phyloP scores from a whole-genome alignment of 176 grass and related monocot species.

The Thinopyrum elongatum region DNA sequence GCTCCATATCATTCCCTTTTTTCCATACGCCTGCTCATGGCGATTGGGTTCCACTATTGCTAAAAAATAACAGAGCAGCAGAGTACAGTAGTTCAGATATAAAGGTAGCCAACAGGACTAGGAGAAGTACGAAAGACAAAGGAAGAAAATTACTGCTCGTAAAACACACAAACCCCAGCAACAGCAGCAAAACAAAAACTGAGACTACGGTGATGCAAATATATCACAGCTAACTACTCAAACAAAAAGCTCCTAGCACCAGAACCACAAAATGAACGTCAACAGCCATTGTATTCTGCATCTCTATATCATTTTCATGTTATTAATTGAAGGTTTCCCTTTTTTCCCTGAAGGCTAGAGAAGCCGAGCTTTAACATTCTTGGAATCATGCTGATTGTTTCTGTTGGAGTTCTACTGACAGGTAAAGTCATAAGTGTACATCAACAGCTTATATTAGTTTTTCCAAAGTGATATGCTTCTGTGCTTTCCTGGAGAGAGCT shows the following conservation, averaged over 20 bases:
- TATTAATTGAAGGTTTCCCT: slow-evolving; percentile 18
- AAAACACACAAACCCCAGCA: not conserved
- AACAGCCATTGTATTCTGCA: not conserved
- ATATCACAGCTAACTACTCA: not conserved
- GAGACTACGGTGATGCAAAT: not conserved
- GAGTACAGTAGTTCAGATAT: not conserved
- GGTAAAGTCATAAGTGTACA: slow-evolving; percentile 44
- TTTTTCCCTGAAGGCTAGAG: slow-evolving; percentile 75
- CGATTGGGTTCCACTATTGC: not conserved
- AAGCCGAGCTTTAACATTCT: slow-evolving; percentile 84
- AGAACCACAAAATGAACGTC: not conserved
- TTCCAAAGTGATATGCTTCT: slow-evolving; percentile 1
- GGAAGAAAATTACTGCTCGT: not conserved
- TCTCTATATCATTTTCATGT: slow-evolving; percentile 1
- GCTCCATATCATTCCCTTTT: not conserved
- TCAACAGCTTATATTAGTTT: not conserved
- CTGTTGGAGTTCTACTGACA: slow-evolving; percentile 85
- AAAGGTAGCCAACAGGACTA: not conserved
- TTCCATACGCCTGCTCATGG: not conserved
- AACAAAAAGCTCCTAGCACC: not conserved
- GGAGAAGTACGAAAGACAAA: not conserved
- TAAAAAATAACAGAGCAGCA: not conserved
- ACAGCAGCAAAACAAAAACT: not conserved
- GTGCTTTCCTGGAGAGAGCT: not conserved
- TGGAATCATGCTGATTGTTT: slow-evolving; percentile 92